phyloP scores from a whole-genome alignment of 1,139 yeast species.

The Spencermartinsiella ligniputridi region DNA sequence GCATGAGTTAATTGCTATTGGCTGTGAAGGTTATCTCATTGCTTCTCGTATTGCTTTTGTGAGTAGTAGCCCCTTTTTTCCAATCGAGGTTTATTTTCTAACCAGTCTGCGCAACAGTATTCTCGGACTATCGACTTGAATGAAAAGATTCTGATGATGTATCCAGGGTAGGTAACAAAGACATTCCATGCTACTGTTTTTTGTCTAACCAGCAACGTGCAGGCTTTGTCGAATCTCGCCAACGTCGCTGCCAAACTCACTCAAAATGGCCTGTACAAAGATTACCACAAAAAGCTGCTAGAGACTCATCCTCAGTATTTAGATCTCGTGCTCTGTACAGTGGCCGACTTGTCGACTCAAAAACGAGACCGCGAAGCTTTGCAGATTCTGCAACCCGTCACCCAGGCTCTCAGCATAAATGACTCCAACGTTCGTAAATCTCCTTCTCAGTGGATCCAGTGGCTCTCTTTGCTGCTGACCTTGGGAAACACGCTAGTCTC shows the following conservation, averaged over 20 bases:
- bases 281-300: background rate
- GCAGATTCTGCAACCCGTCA: constrained; percentile 15
- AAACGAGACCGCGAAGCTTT: constrained; percentile 22
- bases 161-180: constrained; percentile 10
- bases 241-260: background rate
- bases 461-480: constrained; percentile 27
- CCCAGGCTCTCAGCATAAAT: background rate
- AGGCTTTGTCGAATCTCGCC: background rate
- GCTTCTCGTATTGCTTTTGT: constrained; percentile 28
- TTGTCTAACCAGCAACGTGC: background rate
- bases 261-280: background rate
- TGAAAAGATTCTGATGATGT: constrained; percentile 11
- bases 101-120: constrained; percentile 18
- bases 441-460: constrained; percentile 24
- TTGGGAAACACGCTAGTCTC: constrained; percentile 28
- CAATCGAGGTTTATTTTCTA: background rate
- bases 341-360: constrained; percentile 20
- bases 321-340: constrained; percentile 1
- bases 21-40: constrained; percentile 26
- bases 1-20: constrained; percentile 5
- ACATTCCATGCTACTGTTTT: background rate
- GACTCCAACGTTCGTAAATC: constrained; percentile 7
- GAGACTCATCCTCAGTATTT: background rate
- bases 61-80: constrained; percentile 10
- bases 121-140: constrained; percentile 19